Evolutionary conservation across 2,329 filamentous ascomycete genomes (phyloP), one percentile per base, ranked within the genome.

Genomic region (Mycocentrospora acerina): DNA sequence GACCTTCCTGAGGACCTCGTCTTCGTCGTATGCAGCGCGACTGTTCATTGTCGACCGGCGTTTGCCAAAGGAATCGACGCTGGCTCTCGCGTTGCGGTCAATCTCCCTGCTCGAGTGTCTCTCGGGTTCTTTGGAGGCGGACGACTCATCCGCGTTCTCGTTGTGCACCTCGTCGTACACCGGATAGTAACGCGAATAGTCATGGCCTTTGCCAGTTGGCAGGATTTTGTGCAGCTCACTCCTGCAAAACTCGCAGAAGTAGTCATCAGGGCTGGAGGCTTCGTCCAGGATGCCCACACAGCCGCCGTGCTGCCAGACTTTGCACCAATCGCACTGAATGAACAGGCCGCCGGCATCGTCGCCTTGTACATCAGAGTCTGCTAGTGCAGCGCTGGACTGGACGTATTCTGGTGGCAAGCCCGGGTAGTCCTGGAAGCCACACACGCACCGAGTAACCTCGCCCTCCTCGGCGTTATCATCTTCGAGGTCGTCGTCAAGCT

Each of bases 281-380:
- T 95, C 91, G 54, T 93, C 93, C 73, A 95, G 90, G 60, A 98
- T 95, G 44, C 93, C 91, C 43, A 98, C 91, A 63, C 93, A 98
- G 44, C 90, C 91, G 59, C 93, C 93, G 66, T 98, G 93, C 68
- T 98, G 93, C 93, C 91, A 98, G 48, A 97, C 93, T 66, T 95
- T 94, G 76, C 93, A 98, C 50, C 88, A 78, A 71, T 97, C 93
- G 78, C 93, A 98, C 74, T 97, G 91, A 53, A 98, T 90, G 70
- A 96, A 98, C 70, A 97, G 86, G 35, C 90, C 91, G 29, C 91
- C 93, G 52, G 91, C 79, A 51, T 97, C 91, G 59, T 95, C 90
- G 22, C 55, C 59, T 50, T 57, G 60, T 13, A 53, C 41, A 37
- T 64, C 62, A 44, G 73, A 83, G 72, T 71, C 82, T 71, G 66